Conservation (phyloP, 352 stramenopile species). For the Saprolegnia parasitica region DNA sequence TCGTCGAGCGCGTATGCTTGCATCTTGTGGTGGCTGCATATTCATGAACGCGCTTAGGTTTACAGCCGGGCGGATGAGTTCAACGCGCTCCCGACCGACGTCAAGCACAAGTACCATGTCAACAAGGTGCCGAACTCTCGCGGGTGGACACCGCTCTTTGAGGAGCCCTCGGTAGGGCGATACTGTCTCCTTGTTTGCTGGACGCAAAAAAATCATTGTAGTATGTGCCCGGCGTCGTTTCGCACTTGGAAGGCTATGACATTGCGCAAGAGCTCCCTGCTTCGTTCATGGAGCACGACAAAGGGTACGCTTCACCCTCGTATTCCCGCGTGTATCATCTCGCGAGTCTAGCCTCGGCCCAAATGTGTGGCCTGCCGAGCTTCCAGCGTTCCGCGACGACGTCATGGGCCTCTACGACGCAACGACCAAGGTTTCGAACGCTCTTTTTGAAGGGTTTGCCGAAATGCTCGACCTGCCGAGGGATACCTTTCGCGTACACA, state of each 20-base stretch:
- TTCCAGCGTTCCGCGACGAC: slow-evolving; percentile 56
- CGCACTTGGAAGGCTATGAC: slow-evolving; percentile 71
- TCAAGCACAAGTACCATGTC: slow-evolving; percentile 77
- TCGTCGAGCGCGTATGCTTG: slow-evolving; percentile 43
- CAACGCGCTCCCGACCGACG: slow-evolving; percentile 45
- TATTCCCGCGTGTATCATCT: background rate
- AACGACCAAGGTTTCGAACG: slow-evolving; percentile 55
- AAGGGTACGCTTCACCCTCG: background rate
- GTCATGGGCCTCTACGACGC: slow-evolving; percentile 70
- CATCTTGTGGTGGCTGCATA: background rate
- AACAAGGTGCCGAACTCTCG: slow-evolving; percentile 66
- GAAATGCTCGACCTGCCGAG: slow-evolving; percentile 65
- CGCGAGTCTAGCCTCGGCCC: slow-evolving; percentile 65
- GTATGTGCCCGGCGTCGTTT: slow-evolving; percentile 76
- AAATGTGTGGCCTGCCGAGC: slow-evolving; percentile 66
- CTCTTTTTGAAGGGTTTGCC: slow-evolving; percentile 71
- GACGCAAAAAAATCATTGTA: slow-evolving; percentile 28
- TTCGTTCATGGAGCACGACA: slow-evolving; percentile 51
- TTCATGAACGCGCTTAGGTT: slow-evolving; percentile 29
- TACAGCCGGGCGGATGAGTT: slow-evolving; percentile 70
- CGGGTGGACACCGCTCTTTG: slow-evolving; percentile 78
- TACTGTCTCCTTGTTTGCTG: background rate
- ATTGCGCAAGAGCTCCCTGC: slow-evolving; percentile 52
- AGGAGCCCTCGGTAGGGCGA: slow-evolving; percentile 62
- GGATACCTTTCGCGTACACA: slow-evolving; percentile 53